Conservation (phyloP, 1,139 yeast species). For the Nakaseomyces delphensis region DNA sequence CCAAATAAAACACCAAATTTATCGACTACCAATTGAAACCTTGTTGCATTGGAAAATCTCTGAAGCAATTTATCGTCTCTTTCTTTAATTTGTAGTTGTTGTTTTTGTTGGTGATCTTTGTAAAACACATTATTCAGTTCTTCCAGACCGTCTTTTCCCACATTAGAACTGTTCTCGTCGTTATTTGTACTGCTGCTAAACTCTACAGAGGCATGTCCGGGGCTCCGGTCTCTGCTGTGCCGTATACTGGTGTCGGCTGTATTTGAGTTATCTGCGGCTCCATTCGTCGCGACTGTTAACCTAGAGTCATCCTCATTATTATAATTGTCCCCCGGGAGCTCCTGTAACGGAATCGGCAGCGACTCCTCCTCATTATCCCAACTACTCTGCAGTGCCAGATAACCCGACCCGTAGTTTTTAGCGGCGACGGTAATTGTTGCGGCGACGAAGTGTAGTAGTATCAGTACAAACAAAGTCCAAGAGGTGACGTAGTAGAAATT, state of each 20-base stretch:
- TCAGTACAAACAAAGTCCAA: slow-evolving; percentile 46
- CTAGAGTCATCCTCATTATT: background rate
- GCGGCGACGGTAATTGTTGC: slow-evolving; percentile 41
- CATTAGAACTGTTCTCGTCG: background rate
- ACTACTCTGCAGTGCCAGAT: background rate
- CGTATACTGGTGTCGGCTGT: background rate
- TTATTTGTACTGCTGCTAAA: background rate
- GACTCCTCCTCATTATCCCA: background rate
- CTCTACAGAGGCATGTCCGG: background rate
- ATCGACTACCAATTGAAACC: slow-evolving; percentile 31
- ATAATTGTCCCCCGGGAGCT: background rate
- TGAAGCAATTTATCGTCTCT: slow-evolving; percentile 23
- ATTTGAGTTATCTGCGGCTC: background rate
- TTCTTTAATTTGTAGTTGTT: slow-evolving; percentile 20
- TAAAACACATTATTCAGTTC: background rate
- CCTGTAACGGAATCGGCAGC: background rate
- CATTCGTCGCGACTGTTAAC: background rate
- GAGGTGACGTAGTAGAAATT: slow-evolving; percentile 67
- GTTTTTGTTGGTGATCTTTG: too few relatives aligned
- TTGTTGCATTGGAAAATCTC: slow-evolving; percentile 29
- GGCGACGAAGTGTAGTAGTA: slow-evolving; percentile 45
- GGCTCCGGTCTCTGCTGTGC: background rate
- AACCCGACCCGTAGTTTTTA: slow-evolving; percentile 32
- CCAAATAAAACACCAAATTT: slow-evolving; percentile 36
- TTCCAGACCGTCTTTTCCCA: background rate